Evolutionary conservation across 768 basidiomycete genomes (phyloP).

Genomic region (Trametes punicea): DNA sequence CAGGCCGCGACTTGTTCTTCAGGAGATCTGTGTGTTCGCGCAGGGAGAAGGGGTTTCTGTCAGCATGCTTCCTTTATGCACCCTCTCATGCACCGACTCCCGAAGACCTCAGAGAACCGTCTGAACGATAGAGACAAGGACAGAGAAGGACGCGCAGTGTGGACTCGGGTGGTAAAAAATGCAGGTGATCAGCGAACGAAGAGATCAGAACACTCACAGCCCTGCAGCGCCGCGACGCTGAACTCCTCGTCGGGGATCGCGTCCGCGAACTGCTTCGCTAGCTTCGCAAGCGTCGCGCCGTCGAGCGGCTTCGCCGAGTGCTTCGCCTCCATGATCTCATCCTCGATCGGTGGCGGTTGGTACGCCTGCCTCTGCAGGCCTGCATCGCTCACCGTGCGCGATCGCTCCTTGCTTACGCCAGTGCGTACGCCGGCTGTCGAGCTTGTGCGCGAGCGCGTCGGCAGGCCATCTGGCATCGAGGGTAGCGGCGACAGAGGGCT

Average conservation of each 20-base stretch:
- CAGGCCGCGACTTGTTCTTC: constrained; percentile 81
- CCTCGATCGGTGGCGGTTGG: constrained; percentile 61
- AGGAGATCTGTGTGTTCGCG: constrained; percentile 53
- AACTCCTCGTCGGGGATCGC: constrained; percentile 83
- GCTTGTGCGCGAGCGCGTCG: constrained; percentile 10
- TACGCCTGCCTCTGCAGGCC: constrained; percentile 39
- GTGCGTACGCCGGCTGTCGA: constrained; percentile 1
- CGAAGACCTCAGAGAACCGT: constrained; percentile 1
- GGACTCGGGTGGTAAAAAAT: no score
- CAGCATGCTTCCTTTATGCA: constrained; percentile 24
- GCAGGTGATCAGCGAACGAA: constrained; percentile 19
- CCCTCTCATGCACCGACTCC: constrained; percentile 25
- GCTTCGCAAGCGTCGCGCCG: constrained; percentile 54
- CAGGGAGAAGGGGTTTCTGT: constrained; percentile 14
- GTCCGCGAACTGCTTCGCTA: constrained; percentile 79
- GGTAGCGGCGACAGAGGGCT: constrained; percentile 27
- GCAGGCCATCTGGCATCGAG: constrained; percentile 14
- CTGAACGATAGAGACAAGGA: constrained; percentile 1
- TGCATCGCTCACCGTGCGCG: constrained; percentile 19
- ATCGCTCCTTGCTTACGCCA: constrained; percentile 1
- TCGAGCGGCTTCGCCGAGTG: constrained; percentile 67
- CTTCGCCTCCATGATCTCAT: constrained; percentile 53
- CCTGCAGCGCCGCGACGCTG: constrained; percentile 86
- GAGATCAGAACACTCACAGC: constrained; percentile 56
- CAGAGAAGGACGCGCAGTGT: constrained; percentile 8